Evolutionary conservation across 176 grass and related monocot species (phyloP).

Genomic region (Lolium rigidum): DNA sequence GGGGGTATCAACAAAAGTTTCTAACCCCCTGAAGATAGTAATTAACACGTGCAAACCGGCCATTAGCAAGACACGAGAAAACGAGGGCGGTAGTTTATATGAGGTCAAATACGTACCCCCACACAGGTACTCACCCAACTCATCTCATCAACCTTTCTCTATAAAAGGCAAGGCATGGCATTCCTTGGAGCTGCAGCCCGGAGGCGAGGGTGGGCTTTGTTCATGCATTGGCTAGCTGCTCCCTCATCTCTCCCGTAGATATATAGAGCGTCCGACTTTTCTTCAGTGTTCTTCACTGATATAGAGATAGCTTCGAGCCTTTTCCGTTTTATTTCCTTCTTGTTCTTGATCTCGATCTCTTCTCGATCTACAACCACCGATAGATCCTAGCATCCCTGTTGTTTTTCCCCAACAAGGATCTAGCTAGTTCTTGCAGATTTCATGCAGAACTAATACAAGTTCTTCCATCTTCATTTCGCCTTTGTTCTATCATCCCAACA

Average conservation of each 20-base stretch:
- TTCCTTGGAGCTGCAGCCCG: slow-evolving; percentile 42
- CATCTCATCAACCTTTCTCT: slow-evolving; percentile 29
- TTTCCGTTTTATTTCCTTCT: slow-evolving; percentile 2
- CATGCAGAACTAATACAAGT: slow-evolving; percentile 37
- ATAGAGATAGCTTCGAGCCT: slow-evolving; percentile 36
- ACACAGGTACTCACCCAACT: slow-evolving; percentile 12
- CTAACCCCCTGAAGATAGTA: slow-evolving; percentile 1
- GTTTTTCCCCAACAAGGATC: slow-evolving; percentile 55
- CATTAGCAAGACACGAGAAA: slow-evolving; percentile 35
- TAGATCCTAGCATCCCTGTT: slow-evolving; percentile 57
- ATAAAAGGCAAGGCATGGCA: slow-evolving; percentile 46
- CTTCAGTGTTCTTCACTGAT: slow-evolving; percentile 43
- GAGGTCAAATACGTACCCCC: slow-evolving; percentile 41
- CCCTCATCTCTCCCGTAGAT: slow-evolving; percentile 35
- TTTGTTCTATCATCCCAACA: slow-evolving; percentile 4
- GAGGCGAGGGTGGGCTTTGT: slow-evolving; percentile 53
- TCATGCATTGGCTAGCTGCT: slow-evolving; percentile 44
- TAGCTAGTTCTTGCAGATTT: slow-evolving; percentile 38
- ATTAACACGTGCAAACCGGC: slow-evolving; percentile 37
- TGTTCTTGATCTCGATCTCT: not conserved
- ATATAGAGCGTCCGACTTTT: slow-evolving; percentile 2
- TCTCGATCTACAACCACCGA: slow-evolving; percentile 33
- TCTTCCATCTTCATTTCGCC: slow-evolving; percentile 14
- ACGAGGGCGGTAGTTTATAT: slow-evolving; percentile 29
- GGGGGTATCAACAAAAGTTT: slow-evolving; percentile 33